phyloP scores from a whole-genome alignment of 2,329 filamentous ascomycete species.

The Tympanopsis confertula region DNA sequence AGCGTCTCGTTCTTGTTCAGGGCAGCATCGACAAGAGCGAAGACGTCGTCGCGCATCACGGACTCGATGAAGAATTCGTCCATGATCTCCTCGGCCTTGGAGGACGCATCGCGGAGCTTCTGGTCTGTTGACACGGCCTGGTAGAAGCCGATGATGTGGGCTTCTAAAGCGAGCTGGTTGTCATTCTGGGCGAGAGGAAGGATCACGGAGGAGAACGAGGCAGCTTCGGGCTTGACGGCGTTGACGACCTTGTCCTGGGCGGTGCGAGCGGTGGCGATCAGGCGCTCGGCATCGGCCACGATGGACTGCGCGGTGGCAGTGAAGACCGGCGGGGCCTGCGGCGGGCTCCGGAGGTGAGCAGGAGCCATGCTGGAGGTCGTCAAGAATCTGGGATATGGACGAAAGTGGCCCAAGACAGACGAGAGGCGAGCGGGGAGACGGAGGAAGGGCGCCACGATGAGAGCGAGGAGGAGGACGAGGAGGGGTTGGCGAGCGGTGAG shows the following conservation, averaged over 20 bases:
- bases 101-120: slow-evolving; percentile 32
- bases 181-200: slow-evolving; percentile 43
- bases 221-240: slow-evolving; percentile 34
- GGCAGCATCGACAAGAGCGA: slow-evolving; percentile 29
- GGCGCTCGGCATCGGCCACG: slow-evolving; percentile 28
- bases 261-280: slow-evolving; percentile 29
- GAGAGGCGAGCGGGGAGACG: slow-evolving; percentile 23
- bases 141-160: slow-evolving; percentile 36
- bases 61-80: slow-evolving; percentile 35
- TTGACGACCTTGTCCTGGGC: slow-evolving; percentile 32
- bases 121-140: slow-evolving; percentile 35
- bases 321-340: slow-evolving; percentile 39
- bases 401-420: slow-evolving; percentile 25
- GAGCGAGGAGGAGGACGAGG: slow-evolving; percentile 17
- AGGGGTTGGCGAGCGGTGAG: slow-evolving; percentile 8
- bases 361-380: slow-evolving; percentile 33
- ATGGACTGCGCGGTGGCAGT: slow-evolving; percentile 34
- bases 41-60: slow-evolving; percentile 36
- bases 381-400: slow-evolving; percentile 17
- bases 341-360: slow-evolving; percentile 15
- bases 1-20: slow-evolving; percentile 27
- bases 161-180: slow-evolving; percentile 27
- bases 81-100: slow-evolving; percentile 33
- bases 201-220: slow-evolving; percentile 43
- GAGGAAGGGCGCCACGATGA: slow-evolving; percentile 32